Percentiles rank a stretch among this genome's conserved stretches.
phyloP scores from a whole-genome alignment of 2,329 filamentous ascomycete genomes.

The Cercospora beticola region DNA sequence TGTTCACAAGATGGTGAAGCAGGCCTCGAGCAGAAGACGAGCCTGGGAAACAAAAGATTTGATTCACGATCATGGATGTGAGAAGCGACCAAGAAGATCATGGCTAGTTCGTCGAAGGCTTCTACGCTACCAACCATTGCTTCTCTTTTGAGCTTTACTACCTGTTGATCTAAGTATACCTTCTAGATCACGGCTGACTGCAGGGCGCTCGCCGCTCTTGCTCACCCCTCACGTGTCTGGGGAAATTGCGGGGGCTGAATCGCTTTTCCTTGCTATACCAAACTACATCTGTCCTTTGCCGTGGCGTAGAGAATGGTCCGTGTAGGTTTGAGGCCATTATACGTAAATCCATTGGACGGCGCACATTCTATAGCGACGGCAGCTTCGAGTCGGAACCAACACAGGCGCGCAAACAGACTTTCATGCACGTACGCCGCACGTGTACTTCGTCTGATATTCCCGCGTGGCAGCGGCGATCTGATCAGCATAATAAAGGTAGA shows the following conservation, averaged over 20 bases:
- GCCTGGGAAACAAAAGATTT: not conserved
- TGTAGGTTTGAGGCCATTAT: not conserved
- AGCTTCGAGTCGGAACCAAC: constrained; percentile 1
- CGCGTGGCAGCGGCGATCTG: constrained; percentile 18
- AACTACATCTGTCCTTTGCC: constrained; percentile 20
- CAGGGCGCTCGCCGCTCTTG: not conserved
- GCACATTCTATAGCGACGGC: not conserved
- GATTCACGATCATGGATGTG: not conserved
- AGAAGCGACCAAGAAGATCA: not conserved
- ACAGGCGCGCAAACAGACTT: constrained; percentile 1
- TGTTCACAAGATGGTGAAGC: not conserved
- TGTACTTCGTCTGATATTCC: constrained; percentile 12
- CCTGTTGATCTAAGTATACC: not conserved
- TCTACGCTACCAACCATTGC: not conserved
- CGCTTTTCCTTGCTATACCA: constrained; percentile 3
- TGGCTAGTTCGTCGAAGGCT: not conserved
- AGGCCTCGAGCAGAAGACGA: not conserved
- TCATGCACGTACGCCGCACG: constrained; percentile 10
- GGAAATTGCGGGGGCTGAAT: constrained; percentile 2
- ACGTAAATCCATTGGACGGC: not conserved
- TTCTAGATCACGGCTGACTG: not conserved
- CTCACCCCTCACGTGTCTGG: constrained; percentile 6
- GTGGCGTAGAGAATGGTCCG: constrained; percentile 2
- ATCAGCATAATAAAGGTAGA: constrained; percentile 14
- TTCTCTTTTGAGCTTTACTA: not conserved